phyloP scores from a whole-genome alignment of 192 early-diverging fungal genomes.

The Coemansia erecta region DNA sequence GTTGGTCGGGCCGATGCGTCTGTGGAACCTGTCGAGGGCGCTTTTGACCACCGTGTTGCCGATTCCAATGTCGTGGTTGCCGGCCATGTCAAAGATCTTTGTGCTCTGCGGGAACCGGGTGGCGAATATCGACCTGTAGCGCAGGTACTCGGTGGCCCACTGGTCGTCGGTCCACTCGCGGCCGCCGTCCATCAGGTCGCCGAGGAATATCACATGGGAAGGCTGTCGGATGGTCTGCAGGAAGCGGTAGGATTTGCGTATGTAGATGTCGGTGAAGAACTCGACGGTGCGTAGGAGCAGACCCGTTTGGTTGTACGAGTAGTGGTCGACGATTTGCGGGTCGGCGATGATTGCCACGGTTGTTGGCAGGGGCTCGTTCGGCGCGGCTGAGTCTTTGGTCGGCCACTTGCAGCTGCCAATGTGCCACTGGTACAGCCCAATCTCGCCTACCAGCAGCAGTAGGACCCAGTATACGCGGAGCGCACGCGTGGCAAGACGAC shows the following conservation, averaged over 20 bases:
- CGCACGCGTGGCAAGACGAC: constrained; percentile 5
- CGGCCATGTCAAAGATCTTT: constrained; percentile 65
- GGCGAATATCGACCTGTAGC: constrained; percentile 58
- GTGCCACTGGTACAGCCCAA: constrained; percentile 29
- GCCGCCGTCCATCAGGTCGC: constrained; percentile 85
- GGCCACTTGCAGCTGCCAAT: constrained; percentile 37
- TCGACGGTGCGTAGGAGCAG: constrained; percentile 60
- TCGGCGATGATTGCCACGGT: constrained; percentile 78
- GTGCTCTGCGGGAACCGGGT: constrained; percentile 21
- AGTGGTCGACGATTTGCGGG: constrained; percentile 89
- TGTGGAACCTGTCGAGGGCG: constrained; percentile 52
- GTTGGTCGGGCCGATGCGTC: constrained; percentile 57
- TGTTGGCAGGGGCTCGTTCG: background rate
- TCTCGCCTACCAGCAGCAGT: constrained; percentile 33
- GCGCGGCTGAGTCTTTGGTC: background rate
- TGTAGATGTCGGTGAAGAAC: constrained; percentile 84
- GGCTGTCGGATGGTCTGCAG: constrained; percentile 61
- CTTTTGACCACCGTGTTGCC: constrained; percentile 55
- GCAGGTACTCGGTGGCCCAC: constrained; percentile 58
- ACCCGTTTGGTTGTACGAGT: constrained; percentile 77
- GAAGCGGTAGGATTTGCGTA: constrained; percentile 72
- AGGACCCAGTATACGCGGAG: constrained; percentile 31
- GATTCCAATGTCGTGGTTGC: constrained; percentile 94
- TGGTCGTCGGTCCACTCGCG: constrained; percentile 57
- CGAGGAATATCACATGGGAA: constrained; percentile 68